Evolutionary conservation across 2,329 filamentous ascomycete genomes (phyloP), one percentile per base, ranked within the genome.

Genomic region (Xylariales sp.): DNA sequence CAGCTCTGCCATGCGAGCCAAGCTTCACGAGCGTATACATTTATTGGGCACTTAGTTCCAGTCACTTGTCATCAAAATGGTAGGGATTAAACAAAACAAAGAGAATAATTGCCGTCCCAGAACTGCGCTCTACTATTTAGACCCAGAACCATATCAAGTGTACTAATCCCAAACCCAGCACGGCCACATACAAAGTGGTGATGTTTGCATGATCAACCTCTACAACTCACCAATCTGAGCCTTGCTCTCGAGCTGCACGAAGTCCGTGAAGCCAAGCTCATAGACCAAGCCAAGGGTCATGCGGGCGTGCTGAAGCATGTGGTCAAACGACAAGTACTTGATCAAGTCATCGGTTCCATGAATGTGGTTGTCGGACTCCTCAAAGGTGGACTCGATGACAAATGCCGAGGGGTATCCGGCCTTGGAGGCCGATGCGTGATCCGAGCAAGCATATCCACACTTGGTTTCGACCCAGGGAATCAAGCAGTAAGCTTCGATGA

Each of bases 281-380:
- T 90, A 91, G 5, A 83, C 87, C 50, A 95, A 74, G 5, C 83
- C 86, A 21, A 95, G 69, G 2, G 88, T 93, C 73, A 95, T 75
- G 58, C 81, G 83, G 16, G 87, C 88, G 62, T 95, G 89, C 66
- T 95, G 83, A 23, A 93, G 72, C 88, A 95, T 95, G 61, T 95
- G 89, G 57, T 90, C 81, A 57, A 94, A 95, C 50, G 81, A 84
- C 25, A 88, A 64, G 47, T 79, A 82, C 54, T 87, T 78, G 46
- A 88, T 80, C 52, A 71, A 71, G 56, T 88, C 85, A 25, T 85
- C 78, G 0, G 79, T 79, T 15, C 75, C 77, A 55, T 88, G 83
- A 40, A 88, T 88, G 49, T 84, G 76, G 49, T 77, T 72, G 53
- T 87, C 77, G 6, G 70, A 76, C 47, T 78, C 61, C 57, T 79